Conservation (phyloP, 1,139 yeast species). For the Magnusiomyces starmeri region DNA sequence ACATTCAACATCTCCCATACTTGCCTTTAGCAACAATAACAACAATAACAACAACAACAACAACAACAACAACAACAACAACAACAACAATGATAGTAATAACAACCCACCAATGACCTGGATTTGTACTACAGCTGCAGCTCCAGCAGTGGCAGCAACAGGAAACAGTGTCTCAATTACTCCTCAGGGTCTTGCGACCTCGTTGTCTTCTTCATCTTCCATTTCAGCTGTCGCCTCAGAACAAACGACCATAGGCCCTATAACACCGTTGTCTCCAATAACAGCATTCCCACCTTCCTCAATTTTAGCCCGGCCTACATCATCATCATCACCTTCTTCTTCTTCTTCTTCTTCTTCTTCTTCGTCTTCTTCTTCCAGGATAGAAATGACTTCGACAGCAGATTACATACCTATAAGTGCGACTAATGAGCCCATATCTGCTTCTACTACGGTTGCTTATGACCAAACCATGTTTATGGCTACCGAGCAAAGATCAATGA, state of each 20-base stretch:
- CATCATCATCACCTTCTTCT: background rate
- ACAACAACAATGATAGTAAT: too few relatives aligned
- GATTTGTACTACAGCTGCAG: background rate
- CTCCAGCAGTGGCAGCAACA: background rate
- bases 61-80: background rate
- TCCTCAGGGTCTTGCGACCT: conserved; percentile 1
- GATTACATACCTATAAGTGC: background rate
- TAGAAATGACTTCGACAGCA: background rate
- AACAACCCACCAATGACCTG: too few relatives aligned
- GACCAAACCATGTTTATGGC: background rate
- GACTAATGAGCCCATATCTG: background rate
- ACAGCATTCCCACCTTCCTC: background rate
- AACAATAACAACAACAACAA: background rate
- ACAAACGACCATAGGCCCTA: background rate
- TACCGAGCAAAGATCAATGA: background rate
- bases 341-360: background rate
- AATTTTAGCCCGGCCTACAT: background rate
- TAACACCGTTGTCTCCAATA: background rate
- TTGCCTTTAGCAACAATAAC: background rate
- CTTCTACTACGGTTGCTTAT: background rate
- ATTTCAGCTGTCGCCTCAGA: background rate
- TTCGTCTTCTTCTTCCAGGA: background rate
- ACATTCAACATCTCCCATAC: conserved; percentile 3
- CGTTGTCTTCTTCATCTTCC: too few relatives aligned
- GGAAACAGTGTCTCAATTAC: background rate